These are phyloP conservation scores for Russula abietina DNA, from an alignment of 768 basidiomycete species.

Conservation along the genomic window DNA sequence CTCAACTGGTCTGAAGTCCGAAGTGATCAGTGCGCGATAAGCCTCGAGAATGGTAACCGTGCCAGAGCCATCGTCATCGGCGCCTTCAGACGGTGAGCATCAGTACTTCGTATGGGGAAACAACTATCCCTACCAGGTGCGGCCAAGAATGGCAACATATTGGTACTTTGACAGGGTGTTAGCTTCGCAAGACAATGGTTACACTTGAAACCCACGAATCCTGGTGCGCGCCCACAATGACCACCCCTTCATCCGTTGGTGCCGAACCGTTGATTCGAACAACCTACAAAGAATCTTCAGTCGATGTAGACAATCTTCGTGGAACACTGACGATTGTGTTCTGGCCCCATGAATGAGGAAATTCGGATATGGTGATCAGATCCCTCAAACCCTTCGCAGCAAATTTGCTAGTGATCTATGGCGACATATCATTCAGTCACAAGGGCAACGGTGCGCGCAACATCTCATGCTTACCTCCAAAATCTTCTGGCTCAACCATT, in stretches of 20 bases:
- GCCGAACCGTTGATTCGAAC: slow-evolving; percentile 71
- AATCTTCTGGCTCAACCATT: slow-evolving; percentile 69
- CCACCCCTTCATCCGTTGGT: slow-evolving; percentile 49
- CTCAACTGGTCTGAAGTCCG: slow-evolving; percentile 60
- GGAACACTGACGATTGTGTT: slow-evolving; percentile 55
- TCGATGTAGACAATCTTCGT: neutral
- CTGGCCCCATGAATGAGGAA: slow-evolving; percentile 80
- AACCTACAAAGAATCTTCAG: slow-evolving; percentile 42
- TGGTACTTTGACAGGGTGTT: slow-evolving; percentile 43
- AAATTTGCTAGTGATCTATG: slow-evolving; percentile 56
- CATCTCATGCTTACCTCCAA: slow-evolving; percentile 41
- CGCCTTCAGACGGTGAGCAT: slow-evolving; percentile 41
- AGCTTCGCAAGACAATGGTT: slow-evolving; percentile 3
- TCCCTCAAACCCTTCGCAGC: slow-evolving; percentile 52
- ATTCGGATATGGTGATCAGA: slow-evolving; percentile 62
- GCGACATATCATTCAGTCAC: slow-evolving; percentile 13
- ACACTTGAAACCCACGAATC: slow-evolving; percentile 50
- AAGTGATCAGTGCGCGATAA: slow-evolving; percentile 62
- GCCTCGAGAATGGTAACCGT: slow-evolving; percentile 75
- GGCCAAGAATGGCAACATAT: slow-evolving; percentile 68
- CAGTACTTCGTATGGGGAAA: slow-evolving; percentile 10
- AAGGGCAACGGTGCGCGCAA: neutral
- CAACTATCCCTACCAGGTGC: slow-evolving; percentile 52
- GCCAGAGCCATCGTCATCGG: slow-evolving; percentile 59
- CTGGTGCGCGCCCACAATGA: slow-evolving; percentile 76